These are phyloP conservation scores for Blastomyces silverae DNA, from an alignment of 2,329 filamentous ascomycete species.

Conservation along the genomic window DNA sequence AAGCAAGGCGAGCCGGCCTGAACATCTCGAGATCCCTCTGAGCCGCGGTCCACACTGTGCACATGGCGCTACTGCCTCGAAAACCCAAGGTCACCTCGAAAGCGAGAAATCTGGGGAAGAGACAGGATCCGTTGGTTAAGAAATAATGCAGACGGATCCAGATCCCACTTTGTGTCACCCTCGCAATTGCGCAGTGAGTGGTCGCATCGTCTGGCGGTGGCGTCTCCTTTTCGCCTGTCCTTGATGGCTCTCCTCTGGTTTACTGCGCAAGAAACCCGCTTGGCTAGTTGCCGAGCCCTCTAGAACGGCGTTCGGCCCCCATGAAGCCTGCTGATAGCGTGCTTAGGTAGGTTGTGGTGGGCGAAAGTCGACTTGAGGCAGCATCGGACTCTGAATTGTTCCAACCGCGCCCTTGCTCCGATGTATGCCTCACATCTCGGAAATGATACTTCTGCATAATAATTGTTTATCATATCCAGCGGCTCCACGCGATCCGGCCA, in stretches of 20 bases:
- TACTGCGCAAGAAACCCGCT: background rate
- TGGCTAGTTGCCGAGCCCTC: background rate
- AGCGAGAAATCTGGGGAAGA: background rate
- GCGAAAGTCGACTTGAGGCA: background rate
- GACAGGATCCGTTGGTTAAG: background rate
- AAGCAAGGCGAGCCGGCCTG: background rate
- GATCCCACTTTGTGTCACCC: background rate
- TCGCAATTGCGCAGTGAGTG: background rate
- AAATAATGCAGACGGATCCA: background rate
- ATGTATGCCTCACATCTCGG: constrained; percentile 8
- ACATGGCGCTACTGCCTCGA: constrained; percentile 3
- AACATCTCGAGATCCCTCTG: background rate
- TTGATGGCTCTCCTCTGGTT: background rate
- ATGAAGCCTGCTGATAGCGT: background rate
- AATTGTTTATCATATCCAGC: background rate
- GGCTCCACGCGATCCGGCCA: background rate
- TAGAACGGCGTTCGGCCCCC: background rate
- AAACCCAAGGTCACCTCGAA: constrained; percentile 3
- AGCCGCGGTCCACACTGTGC: background rate
- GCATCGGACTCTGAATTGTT: background rate
- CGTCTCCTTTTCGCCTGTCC: background rate
- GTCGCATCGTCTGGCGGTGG: background rate
- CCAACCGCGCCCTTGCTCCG: background rate
- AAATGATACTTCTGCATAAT: constrained; percentile 2
- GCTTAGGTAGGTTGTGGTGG: background rate